Conservation (phyloP, 129 eudicot genomes). For the Flaveria linearis region DNA sequence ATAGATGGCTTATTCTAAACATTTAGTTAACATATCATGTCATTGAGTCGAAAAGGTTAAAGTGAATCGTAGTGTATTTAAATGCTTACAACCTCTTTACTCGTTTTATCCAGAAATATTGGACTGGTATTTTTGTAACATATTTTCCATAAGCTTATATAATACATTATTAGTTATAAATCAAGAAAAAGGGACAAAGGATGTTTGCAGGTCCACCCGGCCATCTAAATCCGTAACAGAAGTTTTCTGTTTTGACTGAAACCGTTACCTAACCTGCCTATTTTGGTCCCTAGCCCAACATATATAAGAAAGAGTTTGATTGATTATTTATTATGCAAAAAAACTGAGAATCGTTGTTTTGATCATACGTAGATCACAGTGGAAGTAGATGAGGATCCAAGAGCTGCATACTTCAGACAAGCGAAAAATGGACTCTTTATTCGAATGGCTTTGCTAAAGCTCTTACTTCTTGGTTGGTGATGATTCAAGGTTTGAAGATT, state of each 20-base stretch:
- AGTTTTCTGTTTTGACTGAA: not conserved
- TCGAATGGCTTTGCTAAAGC: constrained; percentile 95
- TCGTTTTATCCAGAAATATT: not conserved
- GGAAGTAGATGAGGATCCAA: constrained; percentile 92
- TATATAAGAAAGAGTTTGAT: not conserved
- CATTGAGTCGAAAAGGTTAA: not conserved
- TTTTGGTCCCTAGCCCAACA: not conserved
- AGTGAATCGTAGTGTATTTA: not conserved
- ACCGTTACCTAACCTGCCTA: not conserved
- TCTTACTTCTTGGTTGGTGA: constrained; percentile 85
- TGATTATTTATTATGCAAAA: not conserved
- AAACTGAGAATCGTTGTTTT: not conserved
- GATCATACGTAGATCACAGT: constrained; percentile 63
- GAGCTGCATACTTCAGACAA: constrained; percentile 97
- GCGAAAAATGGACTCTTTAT: constrained; percentile 95
- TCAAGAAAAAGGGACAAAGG: not conserved
- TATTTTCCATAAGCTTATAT: not conserved
- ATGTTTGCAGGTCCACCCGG: not conserved
- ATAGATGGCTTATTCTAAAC: not conserved
- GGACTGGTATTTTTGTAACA: not conserved
- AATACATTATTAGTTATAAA: not conserved
- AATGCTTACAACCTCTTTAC: not conserved
- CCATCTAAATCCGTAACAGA: not conserved
- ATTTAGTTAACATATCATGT: not conserved
- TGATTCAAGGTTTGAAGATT: constrained; percentile 3